Evolutionary conservation across 2,329 filamentous ascomycete species (phyloP), one percentile per base, ranked within the genome.

Genomic region (Fusarium floridanum): DNA sequence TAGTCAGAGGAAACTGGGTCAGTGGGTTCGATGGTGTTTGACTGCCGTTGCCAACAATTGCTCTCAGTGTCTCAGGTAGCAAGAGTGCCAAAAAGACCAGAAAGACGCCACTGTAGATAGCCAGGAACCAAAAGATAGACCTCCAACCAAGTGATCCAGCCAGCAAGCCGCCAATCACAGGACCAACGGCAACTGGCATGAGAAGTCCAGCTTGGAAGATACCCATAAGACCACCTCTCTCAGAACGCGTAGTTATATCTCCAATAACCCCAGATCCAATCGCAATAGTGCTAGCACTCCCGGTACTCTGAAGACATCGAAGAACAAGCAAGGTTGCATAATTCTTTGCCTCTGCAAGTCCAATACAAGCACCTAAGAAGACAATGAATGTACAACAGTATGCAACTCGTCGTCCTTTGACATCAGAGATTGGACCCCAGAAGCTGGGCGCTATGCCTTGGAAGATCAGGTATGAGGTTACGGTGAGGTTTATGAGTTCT

Each of bases 361-460:
- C 83, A 12, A 89, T 80, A 61, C 87, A 88, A 3, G 87, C 81
- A 9, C 82, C 68, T 1, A 88, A 81, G 64, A 88, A 89, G 7
- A 89, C 83, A 24, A 81, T 36, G 37, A 89, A 86, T 2, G 85
- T 86, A 27, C 81, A 82, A 16, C 84, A 81, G 66, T 85, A 87
- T n/a, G 85, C 82, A 0, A 82, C 80, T 16, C 87, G 82, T 4
- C 87, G 83, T 0, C 87, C 87, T 7, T 84, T 70, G 0, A 80
- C 80, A 71, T 89, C 87, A 1, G 86, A 86, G 10, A 89, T 78
- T 16, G 85, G 84, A 0, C 86, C 88, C 72, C 88, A 84, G 45
- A 90, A 80, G 27, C 84, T 85, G 0, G 89, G 89, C 0, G 88
- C 85, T 1, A 91, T 72, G 4, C 85, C 89, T 81, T 90, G 89